Evolutionary conservation across 2,329 filamentous ascomycete species (phyloP), one percentile per base, ranked within the genome.

Genomic region (Ascosphaera apis): DNA sequence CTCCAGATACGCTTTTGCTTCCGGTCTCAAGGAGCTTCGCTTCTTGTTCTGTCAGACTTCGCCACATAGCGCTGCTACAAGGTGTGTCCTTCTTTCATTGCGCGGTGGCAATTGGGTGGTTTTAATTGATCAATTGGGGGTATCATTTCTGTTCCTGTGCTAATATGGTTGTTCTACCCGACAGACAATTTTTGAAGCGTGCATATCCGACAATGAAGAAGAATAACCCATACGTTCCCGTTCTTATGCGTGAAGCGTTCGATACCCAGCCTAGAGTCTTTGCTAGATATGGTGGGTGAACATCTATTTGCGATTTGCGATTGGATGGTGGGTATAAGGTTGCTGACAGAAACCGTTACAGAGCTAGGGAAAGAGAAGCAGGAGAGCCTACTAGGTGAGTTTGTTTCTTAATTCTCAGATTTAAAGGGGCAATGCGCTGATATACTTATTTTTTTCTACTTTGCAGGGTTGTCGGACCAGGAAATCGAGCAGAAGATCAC

Each of bases 121-220:
- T n/a, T n/a, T n/a, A n/a, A n/a, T n/a, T 21, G 9, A 21, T 21
- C 19, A 21, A 21, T 21, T 21, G 19, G 19, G n/a, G n/a, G n/a
- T n/a, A 9, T 28, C n/a, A 28, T 11, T 25, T 38, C 13, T 41
- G 15, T 17, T 15, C 40, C 31, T 38, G 18, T 16, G 16, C 21
- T 7, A 30, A 25, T 1, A 36, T 11, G 16, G 18, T 28, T 32
- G 15, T 25, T 31, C 31, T 7, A 16, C 16, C 6, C 33, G 17
- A 9, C 48, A 93, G 88, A 57, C 75, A 78, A 19, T 98, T 98
- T 62, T 67, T 98, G 45, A 76, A 76, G 44, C 73, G 81, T 54
- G 75, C 83, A 45, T 98, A 98, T 60, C 88, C 88, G 33, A 88
- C 80, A 41, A 95, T 98, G 86, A 98, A 98, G 73, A 91, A 91